Evolutionary conservation across 331 rosid species (phyloP), one percentile per base, ranked within the genome.

Genomic region (Quercus lobata): DNA sequence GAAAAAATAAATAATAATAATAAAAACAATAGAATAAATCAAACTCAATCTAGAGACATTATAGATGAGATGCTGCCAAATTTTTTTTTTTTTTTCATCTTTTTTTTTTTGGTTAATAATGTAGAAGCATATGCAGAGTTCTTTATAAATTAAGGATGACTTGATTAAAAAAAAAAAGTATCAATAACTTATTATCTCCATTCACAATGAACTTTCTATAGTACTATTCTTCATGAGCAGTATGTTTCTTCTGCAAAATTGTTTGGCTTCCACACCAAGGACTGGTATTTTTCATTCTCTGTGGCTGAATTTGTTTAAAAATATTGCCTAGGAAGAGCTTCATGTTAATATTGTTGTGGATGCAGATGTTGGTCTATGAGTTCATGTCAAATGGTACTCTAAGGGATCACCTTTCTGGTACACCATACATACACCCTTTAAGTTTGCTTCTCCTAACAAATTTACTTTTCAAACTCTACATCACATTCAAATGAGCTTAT

Each of bases 281-380:
- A 15, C 41, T 35, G 12, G 18, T 34, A 62, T 69, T 57, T 58
- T 22, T 71, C 71, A 76, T 44, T 60, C 74, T 80, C 7, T 53
- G 17, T 80, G 68, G 25, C 32, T 77, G 29, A 44, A 69, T 69
- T 10, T 41, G 21, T 17, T 11, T 82, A 52, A 81, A 30, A 73
- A 21, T 68, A 81, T 46, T 74, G 58, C 65, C 9, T 76, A 55
- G 78, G 7, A 65, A 62, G 77, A 76, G 68, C 69, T 82, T 76
- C 21, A 65, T 19, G 5, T 19, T 25, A 35, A 62, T 71, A 61
- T 37, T 87, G 76, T 76, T 86, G 55, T 85, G 72, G 78, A 24
- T 88, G 92, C 94, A 94, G 98, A 95, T 95, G 98, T 82, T 95
- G 87, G 93, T 89, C 69, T 95, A 95, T 82, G 98, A 95, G 82